These are phyloP conservation scores for Evernia prunastri DNA, from an alignment of 495 filamentous ascomycete genomes.

Conservation along the genomic window DNA sequence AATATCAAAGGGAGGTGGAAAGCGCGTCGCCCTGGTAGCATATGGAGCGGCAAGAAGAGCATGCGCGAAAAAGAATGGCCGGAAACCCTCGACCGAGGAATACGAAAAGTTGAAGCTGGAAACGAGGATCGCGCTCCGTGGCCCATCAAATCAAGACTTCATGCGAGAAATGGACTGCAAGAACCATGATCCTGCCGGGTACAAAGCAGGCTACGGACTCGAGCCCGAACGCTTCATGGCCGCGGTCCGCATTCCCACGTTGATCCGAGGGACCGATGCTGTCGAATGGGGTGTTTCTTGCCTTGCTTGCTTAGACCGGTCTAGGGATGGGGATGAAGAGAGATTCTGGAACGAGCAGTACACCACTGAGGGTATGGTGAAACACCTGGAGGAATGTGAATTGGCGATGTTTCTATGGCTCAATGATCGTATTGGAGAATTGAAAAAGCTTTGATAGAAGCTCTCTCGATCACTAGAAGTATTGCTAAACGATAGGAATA, in stretches of 20 bases:
- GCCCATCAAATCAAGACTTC: not conserved
- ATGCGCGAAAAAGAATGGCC: accelerated
- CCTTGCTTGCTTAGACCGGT: not conserved
- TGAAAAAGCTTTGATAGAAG: not conserved
- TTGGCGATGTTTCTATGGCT: not conserved
- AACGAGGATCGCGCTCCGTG: not conserved
- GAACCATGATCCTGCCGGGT: not conserved
- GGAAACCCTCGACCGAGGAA: not conserved
- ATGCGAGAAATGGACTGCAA: not conserved
- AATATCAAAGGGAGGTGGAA: not conserved
- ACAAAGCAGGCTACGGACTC: not conserved
- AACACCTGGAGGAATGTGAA: not conserved
- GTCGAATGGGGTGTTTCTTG: not conserved
- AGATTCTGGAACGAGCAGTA: not conserved
- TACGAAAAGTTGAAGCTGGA: not conserved
- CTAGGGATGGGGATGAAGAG: not conserved
- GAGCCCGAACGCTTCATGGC: slow-evolving; percentile 3
- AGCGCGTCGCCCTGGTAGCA: not conserved
- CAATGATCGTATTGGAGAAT: not conserved
- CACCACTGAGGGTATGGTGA: not conserved
- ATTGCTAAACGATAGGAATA: too few species aligned
- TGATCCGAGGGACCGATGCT: not conserved
- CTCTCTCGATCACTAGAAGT: not conserved
- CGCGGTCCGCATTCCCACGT: not conserved
- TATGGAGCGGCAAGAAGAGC: not conserved